These are phyloP conservation scores for Erysimum cheiranthoides DNA, from an alignment of 345 rosid species.

Conservation along the genomic window DNA sequence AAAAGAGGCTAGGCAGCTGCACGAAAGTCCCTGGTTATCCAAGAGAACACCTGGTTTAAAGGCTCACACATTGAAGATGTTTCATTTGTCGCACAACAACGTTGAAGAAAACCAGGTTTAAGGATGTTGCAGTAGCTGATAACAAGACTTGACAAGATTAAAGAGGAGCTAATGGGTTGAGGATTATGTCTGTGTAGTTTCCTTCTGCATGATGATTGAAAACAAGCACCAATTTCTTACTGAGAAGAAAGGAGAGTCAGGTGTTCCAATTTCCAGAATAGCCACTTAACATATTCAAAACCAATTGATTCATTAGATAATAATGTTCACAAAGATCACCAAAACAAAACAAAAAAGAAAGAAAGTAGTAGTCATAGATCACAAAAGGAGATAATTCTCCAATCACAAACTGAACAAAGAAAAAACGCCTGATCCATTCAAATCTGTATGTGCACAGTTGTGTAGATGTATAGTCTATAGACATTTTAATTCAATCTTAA, in stretches of 20 bases:
- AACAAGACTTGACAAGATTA: not conserved
- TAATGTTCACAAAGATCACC: conserved; percentile 14
- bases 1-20: not conserved
- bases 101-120: not conserved
- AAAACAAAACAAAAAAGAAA: not conserved
- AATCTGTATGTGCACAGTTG: conserved; percentile 31
- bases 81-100: not conserved
- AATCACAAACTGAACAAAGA: no score
- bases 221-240: not conserved
- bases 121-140: not conserved
- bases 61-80: not conserved
- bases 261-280: not conserved
- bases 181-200: not conserved
- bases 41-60: not conserved
- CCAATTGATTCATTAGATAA: conserved; percentile 11
- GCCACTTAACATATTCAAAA: not conserved
- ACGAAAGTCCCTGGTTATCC: not conserved
- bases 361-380: not conserved
- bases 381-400: conserved; percentile 31
- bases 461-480: conserved; percentile 34
- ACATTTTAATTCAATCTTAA: conserved; percentile 21
- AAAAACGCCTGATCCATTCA: conserved; percentile 19
- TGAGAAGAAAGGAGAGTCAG: not conserved
- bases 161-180: not conserved
- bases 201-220: not conserved